phyloP scores from a whole-genome alignment of 2,329 filamentous ascomycete genomes.

The Aspergillus spinulosporus region DNA sequence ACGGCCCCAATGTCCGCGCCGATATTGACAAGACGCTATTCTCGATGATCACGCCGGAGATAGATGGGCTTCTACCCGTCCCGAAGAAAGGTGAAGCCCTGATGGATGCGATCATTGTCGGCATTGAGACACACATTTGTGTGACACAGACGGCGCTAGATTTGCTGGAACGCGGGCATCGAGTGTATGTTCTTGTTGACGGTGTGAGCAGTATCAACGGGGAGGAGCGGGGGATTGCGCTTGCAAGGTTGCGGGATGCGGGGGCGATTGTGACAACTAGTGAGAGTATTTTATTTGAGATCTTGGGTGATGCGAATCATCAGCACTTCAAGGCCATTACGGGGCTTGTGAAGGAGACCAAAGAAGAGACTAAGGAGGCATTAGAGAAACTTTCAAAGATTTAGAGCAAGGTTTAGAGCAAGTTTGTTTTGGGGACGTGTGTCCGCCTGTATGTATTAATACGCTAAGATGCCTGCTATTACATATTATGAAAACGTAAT shows the following conservation, averaged over 20 bases:
- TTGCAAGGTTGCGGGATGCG: conserved; percentile 71
- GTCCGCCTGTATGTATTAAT: conserved; percentile 13
- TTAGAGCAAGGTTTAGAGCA: conserved; percentile 25
- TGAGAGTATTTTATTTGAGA: conserved; percentile 88
- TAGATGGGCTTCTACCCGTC: conserved; percentile 48
- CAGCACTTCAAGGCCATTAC: conserved; percentile 71
- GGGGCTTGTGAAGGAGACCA: conserved; percentile 74
- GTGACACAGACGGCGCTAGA: conserved; percentile 93
- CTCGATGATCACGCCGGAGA: conserved; percentile 76
- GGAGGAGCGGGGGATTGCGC: conserved; percentile 76
- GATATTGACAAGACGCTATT: conserved; percentile 85
- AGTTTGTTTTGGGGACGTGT: background rate
- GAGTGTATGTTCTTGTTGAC: conserved; percentile 84
- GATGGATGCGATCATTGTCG: conserved; percentile 73
- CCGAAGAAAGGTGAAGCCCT: conserved; percentile 35
- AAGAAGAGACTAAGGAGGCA: conserved; percentile 67
- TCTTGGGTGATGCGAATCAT: conserved; percentile 76
- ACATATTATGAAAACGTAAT: conserved; percentile 12
- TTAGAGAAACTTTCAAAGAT: conserved; percentile 67
- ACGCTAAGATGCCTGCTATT: conserved; percentile 17
- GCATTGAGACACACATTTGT: conserved; percentile 93
- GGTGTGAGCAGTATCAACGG: conserved; percentile 84
- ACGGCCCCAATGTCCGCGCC: conserved; percentile 49
- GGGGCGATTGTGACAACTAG: conserved; percentile 80
- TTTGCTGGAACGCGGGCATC: conserved; percentile 70